Percentiles rank a stretch among this genome's conserved stretches.
These are phyloP conservation scores for Xanthoconium stramineum DNA, from an alignment of 768 basidiomycete species.

Conservation along the genomic window DNA sequence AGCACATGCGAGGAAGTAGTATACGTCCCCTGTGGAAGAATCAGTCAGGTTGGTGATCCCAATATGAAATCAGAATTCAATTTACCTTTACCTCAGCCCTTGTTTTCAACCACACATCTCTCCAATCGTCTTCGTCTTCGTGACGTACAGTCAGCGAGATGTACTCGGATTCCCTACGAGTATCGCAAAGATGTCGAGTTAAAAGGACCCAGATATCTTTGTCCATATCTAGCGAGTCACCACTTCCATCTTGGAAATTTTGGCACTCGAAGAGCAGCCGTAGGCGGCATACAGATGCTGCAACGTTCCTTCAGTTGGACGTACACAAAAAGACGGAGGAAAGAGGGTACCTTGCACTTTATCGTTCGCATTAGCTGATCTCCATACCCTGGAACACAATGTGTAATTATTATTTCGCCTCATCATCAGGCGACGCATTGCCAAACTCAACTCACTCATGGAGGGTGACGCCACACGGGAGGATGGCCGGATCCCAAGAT, in stretches of 20 bases:
- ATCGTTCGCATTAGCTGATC: slow-evolving; percentile 40
- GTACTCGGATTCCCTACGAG: slow-evolving; percentile 59
- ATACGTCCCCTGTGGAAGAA: slow-evolving; percentile 35
- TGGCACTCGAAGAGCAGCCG: slow-evolving; percentile 37
- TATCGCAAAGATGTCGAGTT: slow-evolving; percentile 68
- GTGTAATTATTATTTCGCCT: background rate
- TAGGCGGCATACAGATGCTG: slow-evolving; percentile 41
- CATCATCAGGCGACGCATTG: background rate
- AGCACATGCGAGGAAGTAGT: slow-evolving; percentile 48
- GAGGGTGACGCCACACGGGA: slow-evolving; percentile 46
- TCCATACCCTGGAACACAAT: slow-evolving; percentile 33
- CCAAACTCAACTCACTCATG: slow-evolving; percentile 57
- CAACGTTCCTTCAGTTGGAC: background rate
- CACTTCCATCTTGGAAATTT: background rate
- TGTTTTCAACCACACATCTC: slow-evolving; percentile 22
- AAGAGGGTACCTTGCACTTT: slow-evolving; percentile 32
- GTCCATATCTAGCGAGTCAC: slow-evolving; percentile 7
- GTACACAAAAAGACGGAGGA: background rate
- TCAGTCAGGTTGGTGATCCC: background rate
- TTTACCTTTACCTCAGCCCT: slow-evolving; percentile 38
- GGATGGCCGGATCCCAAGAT: slow-evolving; percentile 79
- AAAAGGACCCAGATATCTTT: slow-evolving; percentile 78
- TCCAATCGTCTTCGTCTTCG: slow-evolving; percentile 43
- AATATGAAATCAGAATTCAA: background rate
- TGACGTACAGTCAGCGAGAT: slow-evolving; percentile 48